Evolutionary conservation across 2,329 filamentous ascomycete genomes (phyloP), one percentile per base, ranked within the genome.

Genomic region (Claviceps africana): DNA sequence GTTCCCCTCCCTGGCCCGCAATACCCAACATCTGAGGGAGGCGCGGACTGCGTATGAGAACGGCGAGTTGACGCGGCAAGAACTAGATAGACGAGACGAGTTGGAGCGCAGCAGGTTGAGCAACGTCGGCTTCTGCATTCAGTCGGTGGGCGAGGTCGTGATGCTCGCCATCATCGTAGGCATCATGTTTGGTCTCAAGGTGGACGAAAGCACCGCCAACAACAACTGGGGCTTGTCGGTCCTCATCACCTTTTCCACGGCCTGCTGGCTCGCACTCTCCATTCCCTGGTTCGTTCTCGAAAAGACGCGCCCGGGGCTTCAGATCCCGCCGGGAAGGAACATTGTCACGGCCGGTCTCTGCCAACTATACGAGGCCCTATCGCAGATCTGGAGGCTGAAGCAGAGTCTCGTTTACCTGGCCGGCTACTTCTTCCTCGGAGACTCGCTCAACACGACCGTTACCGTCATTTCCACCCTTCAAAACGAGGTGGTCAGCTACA

Each of bases 221-320:
- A 86, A 86, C 62, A 84, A 83, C 56, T 83, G 78, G 77, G 82
- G 81, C 0, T 61, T 84, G 2, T 79, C 74, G 6, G 81, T 85
- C 0, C 70, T 84, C 11, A 79, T 85, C 50, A 80, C 82, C 0
- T 84, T 84, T 58, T 77, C 75, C 1, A 81, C 77, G 0, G 81
- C 77, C 1, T 73, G 81, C 47, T 85, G 82, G 82, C 62, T 85
- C 8, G 64, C 79, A 0, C 70, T 84, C 25, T 78, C 81, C 0
- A 64, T 85, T 4, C 81, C 82, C 0, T 86, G 82, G 82, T 85
- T 86, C 58, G 50, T 81, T 2, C 58, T 82, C 4, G 82, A 86
- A 59, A 83, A 84, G 66, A 70, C 72, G 33, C 71, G 82, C 1
- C 80, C 82, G 0, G 82, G 82, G 0, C 76, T 69, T 53, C 57